Evolutionary conservation across 352 stramenopile species (phyloP).

Genomic region (Phytopythium helicoides): DNA sequence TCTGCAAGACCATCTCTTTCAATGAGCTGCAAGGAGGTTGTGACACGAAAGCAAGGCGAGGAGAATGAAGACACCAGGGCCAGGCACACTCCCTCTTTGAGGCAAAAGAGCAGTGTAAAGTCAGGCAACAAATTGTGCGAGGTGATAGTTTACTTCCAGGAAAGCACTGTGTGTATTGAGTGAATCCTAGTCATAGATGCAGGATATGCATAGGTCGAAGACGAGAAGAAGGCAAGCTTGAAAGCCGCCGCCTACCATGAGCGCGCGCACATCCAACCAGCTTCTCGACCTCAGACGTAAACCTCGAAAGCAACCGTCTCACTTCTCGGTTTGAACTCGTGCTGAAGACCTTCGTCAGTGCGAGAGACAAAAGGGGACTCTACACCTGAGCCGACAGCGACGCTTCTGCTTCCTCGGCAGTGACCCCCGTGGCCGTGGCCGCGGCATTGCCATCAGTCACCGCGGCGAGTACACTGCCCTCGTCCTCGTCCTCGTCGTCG

Average conservation of each 20-base stretch:
- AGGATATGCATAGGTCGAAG: not conserved
- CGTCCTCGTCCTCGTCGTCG: constrained; percentile 3
- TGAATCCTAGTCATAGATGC: not conserved
- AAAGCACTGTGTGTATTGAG: too few species aligned
- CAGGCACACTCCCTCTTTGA: too few species aligned
- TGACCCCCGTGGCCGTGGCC: constrained; percentile 3
- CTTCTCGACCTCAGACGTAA: not conserved
- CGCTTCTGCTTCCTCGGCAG: not conserved
- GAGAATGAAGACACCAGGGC: too few species aligned
- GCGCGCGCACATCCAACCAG: constrained; percentile 1
- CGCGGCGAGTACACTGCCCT: constrained; percentile 4
- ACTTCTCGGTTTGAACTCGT: too few species aligned
- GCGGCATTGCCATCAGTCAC: not conserved
- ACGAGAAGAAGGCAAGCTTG: not conserved
- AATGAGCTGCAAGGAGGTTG: too few species aligned
- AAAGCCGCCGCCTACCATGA: not conserved
- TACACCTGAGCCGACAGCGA: constrained; percentile 1
- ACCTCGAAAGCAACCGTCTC: too few species aligned
- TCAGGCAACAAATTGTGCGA: too few species aligned
- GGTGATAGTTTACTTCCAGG: too few species aligned
- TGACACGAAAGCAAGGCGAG: too few species aligned
- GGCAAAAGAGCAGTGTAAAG: too few species aligned
- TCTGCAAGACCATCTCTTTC: too few species aligned
- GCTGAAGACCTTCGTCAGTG: not conserved
- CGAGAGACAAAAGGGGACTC: not conserved